Conservation (phyloP, 1,284 basidiomycete species). For the Schizophyllum amplum region DNA sequence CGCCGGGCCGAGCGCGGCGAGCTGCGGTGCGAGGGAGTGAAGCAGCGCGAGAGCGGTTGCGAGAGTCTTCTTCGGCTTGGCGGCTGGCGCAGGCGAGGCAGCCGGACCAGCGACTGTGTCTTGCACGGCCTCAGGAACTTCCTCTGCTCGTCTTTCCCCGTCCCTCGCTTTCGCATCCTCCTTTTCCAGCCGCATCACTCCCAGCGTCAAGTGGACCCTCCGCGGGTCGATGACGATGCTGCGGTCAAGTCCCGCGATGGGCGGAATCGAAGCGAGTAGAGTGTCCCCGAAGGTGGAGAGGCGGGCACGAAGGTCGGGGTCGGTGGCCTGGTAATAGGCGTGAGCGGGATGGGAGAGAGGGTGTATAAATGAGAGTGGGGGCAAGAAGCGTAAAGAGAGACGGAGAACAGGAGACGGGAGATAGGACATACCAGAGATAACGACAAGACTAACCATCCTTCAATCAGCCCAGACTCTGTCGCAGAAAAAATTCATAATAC, state of each 20-base stretch:
- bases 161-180: neutral
- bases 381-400: neutral
- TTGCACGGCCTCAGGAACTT: too few relatives aligned
- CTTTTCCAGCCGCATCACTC: constrained; percentile 50
- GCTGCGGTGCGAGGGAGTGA: constrained; percentile 33
- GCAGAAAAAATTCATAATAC: neutral
- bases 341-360: neutral
- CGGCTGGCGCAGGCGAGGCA: neutral
- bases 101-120: constrained; percentile 1
- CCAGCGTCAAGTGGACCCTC: constrained; percentile 61
- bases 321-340: neutral
- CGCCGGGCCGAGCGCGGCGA: constrained; percentile 29
- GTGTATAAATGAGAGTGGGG: too few relatives aligned
- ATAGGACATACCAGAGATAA: neutral
- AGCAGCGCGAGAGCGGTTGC: constrained; percentile 39
- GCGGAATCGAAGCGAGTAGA: neutral
- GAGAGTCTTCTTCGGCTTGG: constrained; percentile 27
- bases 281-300: neutral
- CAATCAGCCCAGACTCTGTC: neutral
- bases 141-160: constrained; percentile 12
- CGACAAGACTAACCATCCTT: neutral
- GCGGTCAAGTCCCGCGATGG: constrained; percentile 48
- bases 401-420: too few relatives aligned
- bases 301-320: neutral
- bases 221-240: constrained; percentile 53